Base-by-base conservation (phyloP, 768 basidiomycete species). In the Amanita jacksonii region DNA sequence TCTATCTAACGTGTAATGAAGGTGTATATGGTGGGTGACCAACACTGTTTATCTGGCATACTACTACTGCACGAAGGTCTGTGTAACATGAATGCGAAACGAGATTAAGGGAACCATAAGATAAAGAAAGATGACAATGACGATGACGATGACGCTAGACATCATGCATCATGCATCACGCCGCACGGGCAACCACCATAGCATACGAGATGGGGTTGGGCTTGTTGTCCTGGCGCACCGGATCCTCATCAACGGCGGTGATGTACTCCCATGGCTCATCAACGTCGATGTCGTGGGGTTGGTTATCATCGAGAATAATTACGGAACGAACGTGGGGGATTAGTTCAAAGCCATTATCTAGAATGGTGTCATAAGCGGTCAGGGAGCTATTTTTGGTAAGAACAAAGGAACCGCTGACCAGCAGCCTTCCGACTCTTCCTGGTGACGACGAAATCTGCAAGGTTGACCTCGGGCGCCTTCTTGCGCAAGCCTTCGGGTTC, bases 211-310 rank as follows among this genome's bases (percentile, higher is more conserved):
- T 45, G 28, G 46, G 22, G 31, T 51, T 40, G 34, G 47, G n/a
- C n/a, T n/a, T 41, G 20, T 20, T 4, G 41, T 33, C 23, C 15
- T 30, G 33, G 24, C 15, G 32, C n/a, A n/a, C 38, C 9, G 64
- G 63, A 32, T 66, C 65, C 38, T 63, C 63, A 32, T 69, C 71
- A 28, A 58, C 62, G 28, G 55, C 57, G 40, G 62, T 63, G 34
- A 79, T 57, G 53, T 74, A 70, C 52, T 79, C 77, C 78, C 78
- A 80, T 27, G 74, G 69, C 51, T 81, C 77, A 46, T 77, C 75
- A 15, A 66, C 44, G 15, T 62, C 58, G 43, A 68, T 56, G 46
- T 74, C 72, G 23, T 58, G 61, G 5, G 57, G 50, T 20, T 52
- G 48, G 13, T 56, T 48, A 49, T 81, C 79, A 51, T 79, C 77